phyloP scores from a whole-genome alignment of 2,329 filamentous ascomycete genomes.

The Colletotrichum viniferum region DNA sequence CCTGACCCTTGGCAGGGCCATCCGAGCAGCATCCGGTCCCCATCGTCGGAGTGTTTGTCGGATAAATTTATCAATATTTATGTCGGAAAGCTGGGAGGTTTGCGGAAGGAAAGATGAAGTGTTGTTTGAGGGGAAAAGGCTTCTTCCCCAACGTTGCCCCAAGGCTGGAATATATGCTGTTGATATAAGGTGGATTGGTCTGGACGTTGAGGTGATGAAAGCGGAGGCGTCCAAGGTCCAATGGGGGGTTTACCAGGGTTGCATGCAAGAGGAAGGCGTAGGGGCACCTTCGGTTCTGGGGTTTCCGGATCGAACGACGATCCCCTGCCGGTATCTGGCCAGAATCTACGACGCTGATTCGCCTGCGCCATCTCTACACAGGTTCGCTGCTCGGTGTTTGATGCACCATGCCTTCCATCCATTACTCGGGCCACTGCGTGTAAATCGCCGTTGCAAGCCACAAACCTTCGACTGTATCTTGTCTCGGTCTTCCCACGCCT shows the following conservation, averaged over 20 bases:
- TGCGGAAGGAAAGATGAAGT: not conserved
- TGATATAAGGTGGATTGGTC: not conserved
- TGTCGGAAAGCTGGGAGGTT: not conserved
- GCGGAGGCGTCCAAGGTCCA: not conserved
- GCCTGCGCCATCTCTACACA: not conserved
- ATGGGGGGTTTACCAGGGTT: not conserved
- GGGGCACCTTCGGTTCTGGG: not conserved
- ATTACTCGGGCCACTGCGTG: not conserved
- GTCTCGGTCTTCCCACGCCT: not conserved
- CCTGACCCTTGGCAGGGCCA: not conserved
- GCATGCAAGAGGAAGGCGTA: not conserved
- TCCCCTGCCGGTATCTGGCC: not conserved
- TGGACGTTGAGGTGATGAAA: not conserved
- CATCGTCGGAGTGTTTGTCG: not conserved
- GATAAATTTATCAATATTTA: not conserved
- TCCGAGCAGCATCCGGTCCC: slow-evolving; percentile 22
- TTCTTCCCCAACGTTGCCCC: not conserved
- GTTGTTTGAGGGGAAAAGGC: not conserved
- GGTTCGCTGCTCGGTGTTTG: not conserved
- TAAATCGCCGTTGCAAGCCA: not conserved
- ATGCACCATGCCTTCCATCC: not conserved
- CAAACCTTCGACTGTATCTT: not conserved
- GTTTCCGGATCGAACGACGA: not conserved
- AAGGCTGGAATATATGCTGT: not conserved
- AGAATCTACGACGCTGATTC: not conserved